Percentiles rank a stretch among this genome's conserved stretches.
These are phyloP conservation scores for Leishmania turanica DNA, from an alignment of 208 protist species.

Conservation along the genomic window DNA sequence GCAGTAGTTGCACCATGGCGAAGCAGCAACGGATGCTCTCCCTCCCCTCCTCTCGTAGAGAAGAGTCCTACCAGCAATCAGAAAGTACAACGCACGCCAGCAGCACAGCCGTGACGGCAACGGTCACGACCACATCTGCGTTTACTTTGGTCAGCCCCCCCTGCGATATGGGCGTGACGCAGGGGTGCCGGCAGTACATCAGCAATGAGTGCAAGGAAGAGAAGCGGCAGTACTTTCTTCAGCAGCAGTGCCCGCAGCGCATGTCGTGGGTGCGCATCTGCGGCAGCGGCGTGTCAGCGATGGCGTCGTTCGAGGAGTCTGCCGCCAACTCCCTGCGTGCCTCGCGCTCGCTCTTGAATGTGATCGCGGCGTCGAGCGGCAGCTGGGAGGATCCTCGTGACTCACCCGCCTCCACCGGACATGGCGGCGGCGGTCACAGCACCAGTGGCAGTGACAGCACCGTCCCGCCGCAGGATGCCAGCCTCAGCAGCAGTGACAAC, in stretches of 20 bases:
- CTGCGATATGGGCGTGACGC: constrained; percentile 17
- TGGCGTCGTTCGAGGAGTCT: constrained; percentile 15
- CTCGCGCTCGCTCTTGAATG: constrained; percentile 3
- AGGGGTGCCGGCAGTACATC: constrained; percentile 28
- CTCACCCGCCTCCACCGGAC: neutral
- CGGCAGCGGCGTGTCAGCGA: constrained; percentile 8
- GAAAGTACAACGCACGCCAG: neutral
- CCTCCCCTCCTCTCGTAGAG: neutral
- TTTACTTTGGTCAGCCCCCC: too few relatives aligned
- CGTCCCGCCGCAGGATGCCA: neutral
- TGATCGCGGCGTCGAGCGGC: constrained; percentile 2
- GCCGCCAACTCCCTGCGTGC: constrained; percentile 16
- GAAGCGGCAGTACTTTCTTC: constrained; percentile 20
- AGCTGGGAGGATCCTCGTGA: neutral
- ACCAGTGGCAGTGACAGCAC: neutral
- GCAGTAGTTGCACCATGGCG: neutral
- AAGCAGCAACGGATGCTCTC: constrained; percentile 1
- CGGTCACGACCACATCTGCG: neutral
- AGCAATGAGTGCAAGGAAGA: constrained; percentile 20
- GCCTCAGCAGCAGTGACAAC: neutral
- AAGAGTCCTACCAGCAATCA: neutral
- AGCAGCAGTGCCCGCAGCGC: constrained; percentile 22
- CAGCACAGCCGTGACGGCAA: neutral
- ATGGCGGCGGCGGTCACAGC: neutral
- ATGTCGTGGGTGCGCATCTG: constrained; percentile 20